A percentile compares a stretch with the other conserved stretches of the same genome.
phyloP scores from a whole-genome alignment of 805 yeast species.

The Wickerhamomyces rabaulensis region DNA sequence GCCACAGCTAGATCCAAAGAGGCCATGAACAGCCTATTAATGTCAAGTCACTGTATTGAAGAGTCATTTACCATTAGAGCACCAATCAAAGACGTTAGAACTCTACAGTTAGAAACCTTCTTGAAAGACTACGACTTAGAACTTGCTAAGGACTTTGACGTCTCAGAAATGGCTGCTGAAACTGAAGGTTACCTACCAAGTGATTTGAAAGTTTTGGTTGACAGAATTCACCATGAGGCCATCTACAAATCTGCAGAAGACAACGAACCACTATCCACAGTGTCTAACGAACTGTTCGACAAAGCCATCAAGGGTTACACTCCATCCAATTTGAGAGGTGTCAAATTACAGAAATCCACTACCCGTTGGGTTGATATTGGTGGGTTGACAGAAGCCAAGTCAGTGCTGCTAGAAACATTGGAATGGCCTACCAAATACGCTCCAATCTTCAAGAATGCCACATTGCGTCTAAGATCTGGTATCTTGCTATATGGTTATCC shows the following conservation, averaged over 20 bases:
- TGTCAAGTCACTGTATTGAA: slow-evolving; percentile 68
- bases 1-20: slow-evolving; percentile 63
- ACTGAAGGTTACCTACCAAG: slow-evolving; percentile 89
- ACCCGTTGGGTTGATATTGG: slow-evolving; percentile 86
- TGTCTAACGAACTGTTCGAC: slow-evolving; percentile 38
- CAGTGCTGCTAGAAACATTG: slow-evolving; percentile 72
- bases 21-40: slow-evolving; percentile 52
- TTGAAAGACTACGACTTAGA: slow-evolving; percentile 21
- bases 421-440: slow-evolving; percentile 98
- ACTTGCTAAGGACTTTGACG: slow-evolving; percentile 36
- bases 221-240: slow-evolving; percentile 57
- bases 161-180: slow-evolving; percentile 52
- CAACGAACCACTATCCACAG: background rate
- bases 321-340: slow-evolving; percentile 83
- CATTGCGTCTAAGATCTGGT: slow-evolving; percentile 85
- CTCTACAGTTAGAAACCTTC: slow-evolving; percentile 33
- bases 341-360: slow-evolving; percentile 72
- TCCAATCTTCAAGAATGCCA: slow-evolving; percentile 87
- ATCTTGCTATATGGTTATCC: slow-evolving; percentile 91
- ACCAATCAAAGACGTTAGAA: slow-evolving; percentile 63
- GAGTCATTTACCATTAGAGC: slow-evolving; percentile 54
- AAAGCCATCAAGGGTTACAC: slow-evolving; percentile 61
- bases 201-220: slow-evolving; percentile 68
- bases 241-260: slow-evolving; percentile 14
- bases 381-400: slow-evolving; percentile 74